Evolutionary conservation across 1,284 basidiomycete species (phyloP).

Genomic region (Heterobasidion occidentale): DNA sequence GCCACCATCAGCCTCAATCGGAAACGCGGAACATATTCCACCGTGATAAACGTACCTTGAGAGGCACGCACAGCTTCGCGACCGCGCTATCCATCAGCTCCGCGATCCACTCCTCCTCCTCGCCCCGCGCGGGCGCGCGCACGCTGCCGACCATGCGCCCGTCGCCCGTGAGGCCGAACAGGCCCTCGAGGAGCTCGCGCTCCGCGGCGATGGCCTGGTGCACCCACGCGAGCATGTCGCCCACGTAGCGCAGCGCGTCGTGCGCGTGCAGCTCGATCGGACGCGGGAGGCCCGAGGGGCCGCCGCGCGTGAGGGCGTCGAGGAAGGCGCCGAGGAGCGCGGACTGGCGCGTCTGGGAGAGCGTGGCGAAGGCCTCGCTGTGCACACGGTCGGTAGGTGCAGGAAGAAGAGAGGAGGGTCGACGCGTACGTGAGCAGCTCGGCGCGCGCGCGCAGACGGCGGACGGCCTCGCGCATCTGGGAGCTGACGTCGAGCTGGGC

Average conservation of each 20-base stretch:
- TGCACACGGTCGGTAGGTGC: not conserved
- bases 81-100: slow-evolving; percentile 81
- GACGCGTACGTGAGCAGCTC: slow-evolving; percentile 67
- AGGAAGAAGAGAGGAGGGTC: slow-evolving; percentile 7
- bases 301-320: slow-evolving; percentile 84
- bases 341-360: slow-evolving; percentile 78
- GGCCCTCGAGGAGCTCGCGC: slow-evolving; percentile 82
- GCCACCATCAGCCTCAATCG: not conserved
- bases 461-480: slow-evolving; percentile 68
- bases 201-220: slow-evolving; percentile 95
- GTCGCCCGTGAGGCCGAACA: slow-evolving; percentile 68
- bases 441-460: slow-evolving; percentile 64
- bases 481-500: slow-evolving; percentile 72
- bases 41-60: slow-evolving; percentile 50
- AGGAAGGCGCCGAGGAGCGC: slow-evolving; percentile 79
- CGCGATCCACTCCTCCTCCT: slow-evolving; percentile 75
- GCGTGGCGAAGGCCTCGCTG: slow-evolving; percentile 72
- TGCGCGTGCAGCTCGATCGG: slow-evolving; percentile 98
- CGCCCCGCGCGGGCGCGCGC: slow-evolving; percentile 45
- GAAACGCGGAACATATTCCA: too few species aligned
- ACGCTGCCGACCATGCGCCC: slow-evolving; percentile 74
- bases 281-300: slow-evolving; percentile 74
- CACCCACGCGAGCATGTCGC: slow-evolving; percentile 98
- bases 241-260: slow-evolving; percentile 92
- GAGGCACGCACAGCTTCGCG: slow-evolving; percentile 78